Percentiles rank a stretch among this genome's conserved stretches.
Conservation (phyloP, 2,329 filamentous ascomycete species). For the Pestalotiopsis sp. region DNA sequence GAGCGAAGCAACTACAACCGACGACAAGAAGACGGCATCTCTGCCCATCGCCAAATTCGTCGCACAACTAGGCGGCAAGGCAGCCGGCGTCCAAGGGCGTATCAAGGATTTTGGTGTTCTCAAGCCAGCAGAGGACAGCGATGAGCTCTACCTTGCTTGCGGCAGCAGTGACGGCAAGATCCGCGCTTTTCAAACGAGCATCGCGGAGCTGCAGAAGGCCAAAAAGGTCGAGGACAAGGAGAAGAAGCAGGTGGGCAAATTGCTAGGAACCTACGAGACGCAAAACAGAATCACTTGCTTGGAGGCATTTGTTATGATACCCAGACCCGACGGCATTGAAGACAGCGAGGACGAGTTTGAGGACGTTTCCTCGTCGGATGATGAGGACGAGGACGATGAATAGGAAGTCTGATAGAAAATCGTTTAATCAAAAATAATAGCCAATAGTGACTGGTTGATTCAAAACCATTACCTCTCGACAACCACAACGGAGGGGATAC, state of each 20-base stretch:
- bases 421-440: slow-evolving; percentile 28
- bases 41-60: slow-evolving; percentile 66
- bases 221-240: slow-evolving; percentile 28
- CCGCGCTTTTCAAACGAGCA: slow-evolving; percentile 71
- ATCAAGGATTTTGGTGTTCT: slow-evolving; percentile 88
- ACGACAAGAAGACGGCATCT: slow-evolving; percentile 39
- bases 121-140: slow-evolving; percentile 38
- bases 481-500: background rate
- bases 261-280: slow-evolving; percentile 81
- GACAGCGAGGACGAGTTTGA: slow-evolving; percentile 50
- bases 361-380: slow-evolving; percentile 47
- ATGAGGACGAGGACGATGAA: slow-evolving; percentile 41
- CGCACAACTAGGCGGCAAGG: slow-evolving; percentile 78
- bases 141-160: slow-evolving; percentile 63
- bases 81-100: slow-evolving; percentile 66
- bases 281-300: slow-evolving; percentile 89
- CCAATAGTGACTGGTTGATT: slow-evolving; percentile 19
- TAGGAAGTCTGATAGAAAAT: slow-evolving; percentile 37
- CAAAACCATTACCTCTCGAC: background rate
- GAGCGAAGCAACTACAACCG: slow-evolving; percentile 35
- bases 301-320: slow-evolving; percentile 82
- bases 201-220: slow-evolving; percentile 40
- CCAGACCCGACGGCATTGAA: slow-evolving; percentile 62
- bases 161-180: slow-evolving; percentile 85
- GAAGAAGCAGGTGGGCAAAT: slow-evolving; percentile 54